A percentile compares a stretch with the other conserved stretches of the same genome.
Evolutionary conservation across 306 rosid genomes (phyloP).

Genomic region (Castanea sativa): DNA sequence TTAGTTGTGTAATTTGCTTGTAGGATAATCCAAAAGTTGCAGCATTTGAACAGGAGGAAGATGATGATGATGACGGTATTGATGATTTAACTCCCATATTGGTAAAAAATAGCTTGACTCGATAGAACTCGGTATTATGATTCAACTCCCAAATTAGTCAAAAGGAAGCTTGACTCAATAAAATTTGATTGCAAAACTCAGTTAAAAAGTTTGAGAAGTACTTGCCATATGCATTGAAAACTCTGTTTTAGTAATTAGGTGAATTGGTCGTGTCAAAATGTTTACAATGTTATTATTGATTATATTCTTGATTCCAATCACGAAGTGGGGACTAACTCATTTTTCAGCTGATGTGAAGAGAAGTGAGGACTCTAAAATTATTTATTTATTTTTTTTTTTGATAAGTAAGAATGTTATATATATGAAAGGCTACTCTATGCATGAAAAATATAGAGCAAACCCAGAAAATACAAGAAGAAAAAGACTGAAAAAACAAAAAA

Average conservation of each 20-base stretch:
- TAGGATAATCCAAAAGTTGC: not conserved
- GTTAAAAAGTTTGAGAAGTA: conserved; percentile 24
- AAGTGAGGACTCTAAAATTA: not conserved
- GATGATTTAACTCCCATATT: conserved; percentile 4
- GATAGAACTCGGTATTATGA: not conserved
- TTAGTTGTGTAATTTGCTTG: not conserved
- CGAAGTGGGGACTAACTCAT: conserved; percentile 9
- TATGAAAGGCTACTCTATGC: too few relatives aligned
- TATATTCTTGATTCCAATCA: not conserved
- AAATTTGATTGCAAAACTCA: conserved; percentile 32
- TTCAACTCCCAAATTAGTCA: conserved; percentile 9
- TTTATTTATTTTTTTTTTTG: not conserved
- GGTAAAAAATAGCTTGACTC: conserved; percentile 21
- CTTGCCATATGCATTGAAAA: not conserved
- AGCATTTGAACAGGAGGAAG: not conserved
- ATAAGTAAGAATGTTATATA: too few relatives aligned
- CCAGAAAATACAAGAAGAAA: too few relatives aligned
- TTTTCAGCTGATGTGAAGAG: conserved; percentile 17
- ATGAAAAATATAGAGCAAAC: too few relatives aligned
- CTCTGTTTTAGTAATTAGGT: conserved; percentile 9
- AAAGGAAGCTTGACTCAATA: conserved; percentile 14
- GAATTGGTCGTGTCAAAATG: conserved; percentile 1
- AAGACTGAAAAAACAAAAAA: too few relatives aligned
- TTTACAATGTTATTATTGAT: not conserved
- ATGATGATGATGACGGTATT: not conserved